Evolutionary conservation across 371 early-diverging fungal genomes (phyloP), one percentile per base, ranked within the genome.

Genomic region (Mortierella sp.): DNA sequence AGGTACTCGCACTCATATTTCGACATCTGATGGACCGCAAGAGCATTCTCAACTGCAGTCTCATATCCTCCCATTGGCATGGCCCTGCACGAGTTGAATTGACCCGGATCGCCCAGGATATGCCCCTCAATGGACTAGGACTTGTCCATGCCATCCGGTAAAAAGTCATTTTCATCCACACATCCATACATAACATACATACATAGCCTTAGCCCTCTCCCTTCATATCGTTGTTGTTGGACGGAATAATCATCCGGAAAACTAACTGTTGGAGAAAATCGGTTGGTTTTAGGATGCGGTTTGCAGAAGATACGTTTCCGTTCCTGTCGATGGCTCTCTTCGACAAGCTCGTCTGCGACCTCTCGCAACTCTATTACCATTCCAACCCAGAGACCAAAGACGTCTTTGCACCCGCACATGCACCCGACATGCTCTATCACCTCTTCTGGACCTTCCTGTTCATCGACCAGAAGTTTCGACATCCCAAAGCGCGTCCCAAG

Each of bases 361-460:
- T 85, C 41, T 71, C 80, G 11, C 75, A 85, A 19, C 53, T 79
- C n/a, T 85, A 85, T 44, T 85, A 67, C 48, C 71, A 65, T 45
- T 85, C 85, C 24, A 85, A 85, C 41, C 85, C 85, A 47, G 85
- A 77, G 34, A 79, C 85, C 9, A 74, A 74, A 55, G 63, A 73
- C 6, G 64, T 72, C 43, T 85, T 85, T 71, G 80, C 77, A 0
- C 80, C 85, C 3, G 80, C 65, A 1, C 9, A 79, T 50, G 66
- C 85, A 2, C 72, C 77, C n/a, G 85, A 85, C 40, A 68, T 76
- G 64, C 64, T 85, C 1, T 84, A 79, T 37, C 71, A 74, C 47
- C 85, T 84, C 70, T 79, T 85, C 47, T 85, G 85, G 85, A 85
- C 85, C 0, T 69, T 79, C 47, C 45, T 85, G 4, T 85, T 85